phyloP scores from a whole-genome alignment of 1,284 basidiomycete genomes.

The Pseudozyma sp. region DNA sequence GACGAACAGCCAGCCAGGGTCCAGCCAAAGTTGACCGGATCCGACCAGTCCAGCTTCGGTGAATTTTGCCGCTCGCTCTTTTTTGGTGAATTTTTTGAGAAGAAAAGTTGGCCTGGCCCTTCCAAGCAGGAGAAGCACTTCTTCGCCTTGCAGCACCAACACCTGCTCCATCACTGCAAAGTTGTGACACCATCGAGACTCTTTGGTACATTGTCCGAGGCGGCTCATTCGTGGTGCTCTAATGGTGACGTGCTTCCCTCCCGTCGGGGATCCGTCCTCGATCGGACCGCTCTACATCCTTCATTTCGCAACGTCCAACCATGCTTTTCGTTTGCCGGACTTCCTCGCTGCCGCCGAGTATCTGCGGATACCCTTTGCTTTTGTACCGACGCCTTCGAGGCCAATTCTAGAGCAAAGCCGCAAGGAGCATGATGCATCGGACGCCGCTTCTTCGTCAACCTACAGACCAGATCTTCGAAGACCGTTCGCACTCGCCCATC shows the following conservation, averaged over 20 bases:
- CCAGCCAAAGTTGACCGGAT: conserved; percentile 8
- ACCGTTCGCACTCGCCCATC: conserved; percentile 54
- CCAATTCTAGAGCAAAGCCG: conserved; percentile 33
- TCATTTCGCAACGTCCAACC: conserved; percentile 59
- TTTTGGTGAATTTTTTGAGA: background rate
- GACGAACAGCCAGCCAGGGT: conserved; percentile 13
- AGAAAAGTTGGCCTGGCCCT: background rate
- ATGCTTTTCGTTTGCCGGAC: conserved; percentile 61
- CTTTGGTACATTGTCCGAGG: too few relatives aligned
- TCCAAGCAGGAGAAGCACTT: background rate
- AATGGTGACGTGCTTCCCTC: conserved; percentile 34
- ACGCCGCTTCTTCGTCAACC: conserved; percentile 27
- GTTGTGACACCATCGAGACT: background rate
- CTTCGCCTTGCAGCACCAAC: too few relatives aligned
- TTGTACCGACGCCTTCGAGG: conserved; percentile 54
- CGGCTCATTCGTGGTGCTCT: too few relatives aligned
- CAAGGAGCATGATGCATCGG: conserved; percentile 21
- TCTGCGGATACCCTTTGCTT: conserved; percentile 54
- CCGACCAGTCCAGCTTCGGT: conserved; percentile 10
- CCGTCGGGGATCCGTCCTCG: conserved; percentile 32
- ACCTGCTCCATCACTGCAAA: too few relatives aligned
- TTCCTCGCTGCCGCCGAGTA: conserved; percentile 58
- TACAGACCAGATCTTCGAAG: conserved; percentile 48
- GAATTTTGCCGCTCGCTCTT: conserved; percentile 19
- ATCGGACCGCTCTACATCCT: conserved; percentile 61